Conservation (phyloP, 495 filamentous ascomycete genomes). For the Penicillium samsonianum region DNA sequence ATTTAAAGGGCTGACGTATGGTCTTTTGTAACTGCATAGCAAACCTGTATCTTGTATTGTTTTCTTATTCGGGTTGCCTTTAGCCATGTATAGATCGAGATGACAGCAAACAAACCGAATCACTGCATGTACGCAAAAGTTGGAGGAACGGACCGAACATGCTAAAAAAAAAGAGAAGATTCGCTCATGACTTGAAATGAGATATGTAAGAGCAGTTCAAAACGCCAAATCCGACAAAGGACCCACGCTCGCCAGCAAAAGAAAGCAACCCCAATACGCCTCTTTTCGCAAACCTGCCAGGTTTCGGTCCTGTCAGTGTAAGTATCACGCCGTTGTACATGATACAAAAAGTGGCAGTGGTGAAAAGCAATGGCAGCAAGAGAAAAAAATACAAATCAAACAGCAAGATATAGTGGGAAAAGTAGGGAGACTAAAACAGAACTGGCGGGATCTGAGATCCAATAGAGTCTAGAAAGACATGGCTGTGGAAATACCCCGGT, state of each 20-base stretch:
- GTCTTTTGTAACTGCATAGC: too few species aligned
- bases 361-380: constrained; percentile 11
- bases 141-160: background rate
- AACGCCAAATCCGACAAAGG: constrained; percentile 17
- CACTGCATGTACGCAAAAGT: background rate
- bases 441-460: constrained; percentile 12
- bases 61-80: too few species aligned
- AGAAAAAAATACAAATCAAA: constrained; percentile 8
- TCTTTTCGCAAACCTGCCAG: constrained; percentile 28
- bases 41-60: background rate
- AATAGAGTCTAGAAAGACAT: constrained; percentile 28
- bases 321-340: constrained; percentile 32
- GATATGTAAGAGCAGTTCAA: constrained; percentile 1
- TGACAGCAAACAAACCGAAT: too few species aligned
- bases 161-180: background rate
- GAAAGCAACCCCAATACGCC: constrained; percentile 27
- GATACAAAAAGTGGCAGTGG: constrained; percentile 21
- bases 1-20: too few species aligned
- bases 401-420: constrained; percentile 7
- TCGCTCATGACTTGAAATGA: constrained; percentile 10
- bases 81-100: too few species aligned
- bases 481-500: constrained; percentile 5
- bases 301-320: constrained; percentile 19
- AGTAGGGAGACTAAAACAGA: constrained; percentile 16
- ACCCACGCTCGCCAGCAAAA: constrained; percentile 23